Conservation (phyloP, 108 stramenopile genomes). For the Chaetoceros tenuissimus region DNA sequence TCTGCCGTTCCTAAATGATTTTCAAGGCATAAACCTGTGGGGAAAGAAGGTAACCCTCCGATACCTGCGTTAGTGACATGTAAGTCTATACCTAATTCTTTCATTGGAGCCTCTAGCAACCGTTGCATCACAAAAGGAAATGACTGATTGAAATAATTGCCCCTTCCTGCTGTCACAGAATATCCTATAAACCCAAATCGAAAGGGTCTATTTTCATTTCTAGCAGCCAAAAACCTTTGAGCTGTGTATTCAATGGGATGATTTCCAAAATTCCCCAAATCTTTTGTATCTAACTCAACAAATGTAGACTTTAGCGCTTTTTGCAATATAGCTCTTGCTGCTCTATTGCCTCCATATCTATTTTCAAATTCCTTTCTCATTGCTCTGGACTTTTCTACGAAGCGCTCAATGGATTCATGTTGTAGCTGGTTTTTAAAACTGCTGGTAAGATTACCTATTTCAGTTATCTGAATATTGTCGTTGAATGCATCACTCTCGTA, state of each 20-base stretch:
- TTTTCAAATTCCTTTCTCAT: conserved; percentile 33
- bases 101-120: conserved; percentile 23
- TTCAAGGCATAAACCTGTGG: conserved; percentile 60
- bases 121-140: conserved; percentile 59
- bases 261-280: conserved; percentile 7
- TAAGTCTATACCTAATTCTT: conserved; percentile 27
- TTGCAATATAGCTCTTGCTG: conserved; percentile 42
- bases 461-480: too few species aligned
- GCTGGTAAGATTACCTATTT: too few species aligned
- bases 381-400: too few species aligned
- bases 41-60: conserved; percentile 61
- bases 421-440: too few species aligned
- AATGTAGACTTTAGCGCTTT: conserved; percentile 36
- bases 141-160: conserved; percentile 51
- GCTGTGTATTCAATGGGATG: conserved; percentile 35
- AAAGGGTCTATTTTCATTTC: conserved; percentile 34
- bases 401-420: too few species aligned
- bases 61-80: conserved; percentile 58
- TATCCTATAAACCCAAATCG: conserved; percentile 62
- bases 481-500: too few species aligned
- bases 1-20: conserved; percentile 44
- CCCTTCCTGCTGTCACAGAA: conserved; percentile 58
- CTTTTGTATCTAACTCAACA: not conserved
- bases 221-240: conserved; percentile 31
- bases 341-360: conserved; percentile 53